Base-by-base conservation (phyloP, 2,329 filamentous ascomycete species). In the Xylaria hypoxylon region DNA sequence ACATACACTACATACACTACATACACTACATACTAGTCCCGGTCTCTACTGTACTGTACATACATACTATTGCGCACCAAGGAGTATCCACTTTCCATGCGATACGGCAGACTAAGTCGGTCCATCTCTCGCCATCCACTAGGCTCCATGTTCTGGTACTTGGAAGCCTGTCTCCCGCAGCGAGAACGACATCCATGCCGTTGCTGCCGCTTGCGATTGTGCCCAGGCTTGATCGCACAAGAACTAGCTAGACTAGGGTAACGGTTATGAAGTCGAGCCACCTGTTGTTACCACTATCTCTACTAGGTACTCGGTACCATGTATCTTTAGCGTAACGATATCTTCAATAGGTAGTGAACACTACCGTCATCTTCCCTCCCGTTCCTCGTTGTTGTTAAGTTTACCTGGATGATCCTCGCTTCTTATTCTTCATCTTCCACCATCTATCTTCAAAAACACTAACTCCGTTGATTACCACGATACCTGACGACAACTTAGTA, bases 121-220 rank as follows among this genome's bases (percentile, higher is more conserved):
- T 60, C 58, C 62, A 66, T 70, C 65, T 67, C 48, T 68, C 28
- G 31, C 61, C 56, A 55, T 62, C 62, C 64, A 66, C 64, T 62
- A 45, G 55, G 53, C 48, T 59, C 62, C 62, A 60, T 68, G n/a
- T 42, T 63, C 65, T 63, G 56, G 67, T 69, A 64, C 64, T 64
- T 62, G 53, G 58, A 44, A 60, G 56, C 65, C 65, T 70, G 70
- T 61, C 69, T 73, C 70, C 71, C 72, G 70, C 53, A 59, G 69
- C 65, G 64, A 64, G 68, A 68, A 68, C 63, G 70, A 70, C 67
- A 68, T 65, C 66, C 70, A 72, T 74, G 73, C 74, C 72, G 73
- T 72, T 69, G 71, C 70, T 71, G 72, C 73, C 73, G 73, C 72
- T 65, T 68, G 60, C 45, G 50, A 68, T 61, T 47, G 59, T 53